Percentiles rank a stretch among this genome's conserved stretches.
phyloP scores from a whole-genome alignment of 768 basidiomycete species.

The Tulasnella sp. region DNA sequence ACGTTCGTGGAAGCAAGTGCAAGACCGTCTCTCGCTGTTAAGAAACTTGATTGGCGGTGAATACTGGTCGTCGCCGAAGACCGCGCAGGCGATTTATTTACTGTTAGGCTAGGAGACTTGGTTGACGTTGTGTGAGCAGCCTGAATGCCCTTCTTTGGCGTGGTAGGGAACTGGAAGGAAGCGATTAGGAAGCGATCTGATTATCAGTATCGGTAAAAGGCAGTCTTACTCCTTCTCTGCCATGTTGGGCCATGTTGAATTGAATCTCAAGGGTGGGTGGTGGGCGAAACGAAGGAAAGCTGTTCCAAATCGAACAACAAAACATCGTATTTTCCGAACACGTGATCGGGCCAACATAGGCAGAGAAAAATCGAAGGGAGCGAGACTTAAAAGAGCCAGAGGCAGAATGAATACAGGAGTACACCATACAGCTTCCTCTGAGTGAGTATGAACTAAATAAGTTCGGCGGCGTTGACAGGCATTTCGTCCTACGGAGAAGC shows the following conservation, averaged over 20 bases:
- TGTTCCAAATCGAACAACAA: not conserved
- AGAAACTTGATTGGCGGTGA: not conserved
- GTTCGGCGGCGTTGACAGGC: slow-evolving; percentile 96
- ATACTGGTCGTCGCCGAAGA: not conserved
- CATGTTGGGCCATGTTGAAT: not conserved
- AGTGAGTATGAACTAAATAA: slow-evolving; percentile 51
- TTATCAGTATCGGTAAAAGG: not conserved
- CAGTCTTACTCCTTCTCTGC: not conserved
- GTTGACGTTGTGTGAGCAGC: not conserved
- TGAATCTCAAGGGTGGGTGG: not conserved
- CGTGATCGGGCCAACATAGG: not conserved
- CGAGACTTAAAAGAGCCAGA: slow-evolving; percentile 3
- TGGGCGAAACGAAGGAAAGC: not conserved
- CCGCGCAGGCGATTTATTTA: not conserved
- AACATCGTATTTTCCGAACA: not conserved
- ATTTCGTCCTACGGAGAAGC: slow-evolving; percentile 73
- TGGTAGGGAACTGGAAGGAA: not conserved
- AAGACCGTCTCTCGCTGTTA: not conserved
- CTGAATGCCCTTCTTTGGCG: not conserved
- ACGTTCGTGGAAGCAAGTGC: not conserved
- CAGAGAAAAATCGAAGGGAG: not conserved
- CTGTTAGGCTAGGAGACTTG: not conserved
- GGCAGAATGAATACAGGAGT: not conserved
- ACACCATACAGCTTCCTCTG: slow-evolving; percentile 3
- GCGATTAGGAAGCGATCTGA: not conserved